Percentiles rank a stretch among this genome's conserved stretches.
These are phyloP conservation scores for Glycine latifolia DNA, from an alignment of 306 rosid genomes.

Conservation along the genomic window DNA sequence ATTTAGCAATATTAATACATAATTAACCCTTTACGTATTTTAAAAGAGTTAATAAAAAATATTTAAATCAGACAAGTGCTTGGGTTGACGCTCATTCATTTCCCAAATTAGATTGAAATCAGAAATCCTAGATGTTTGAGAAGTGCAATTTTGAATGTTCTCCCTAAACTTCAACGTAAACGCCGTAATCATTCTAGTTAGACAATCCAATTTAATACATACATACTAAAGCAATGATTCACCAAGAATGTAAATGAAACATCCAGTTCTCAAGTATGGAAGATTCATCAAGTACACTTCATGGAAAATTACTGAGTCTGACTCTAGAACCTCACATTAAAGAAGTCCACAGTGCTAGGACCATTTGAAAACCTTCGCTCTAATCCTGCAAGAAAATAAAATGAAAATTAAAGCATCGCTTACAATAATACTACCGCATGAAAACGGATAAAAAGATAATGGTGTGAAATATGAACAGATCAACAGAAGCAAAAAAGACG, in stretches of 20 bases:
- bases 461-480: neutral
- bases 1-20: too few species aligned
- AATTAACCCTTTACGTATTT: too few species aligned
- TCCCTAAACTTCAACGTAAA: too few species aligned
- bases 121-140: too few species aligned
- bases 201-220: neutral
- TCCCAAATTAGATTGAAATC: too few species aligned
- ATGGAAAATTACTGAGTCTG: neutral
- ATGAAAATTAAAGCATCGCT: constrained; percentile 1
- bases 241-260: neutral
- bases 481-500: neutral
- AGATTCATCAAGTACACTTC: constrained; percentile 5
- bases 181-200: too few species aligned
- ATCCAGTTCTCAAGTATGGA: constrained; percentile 2
- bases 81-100: too few species aligned
- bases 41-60: too few species aligned
- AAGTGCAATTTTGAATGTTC: too few species aligned
- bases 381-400: constrained; percentile 45
- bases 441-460: constrained; percentile 13
- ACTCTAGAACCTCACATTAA: constrained; percentile 29
- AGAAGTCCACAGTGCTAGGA: constrained; percentile 10
- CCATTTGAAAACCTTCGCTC: constrained; percentile 21
- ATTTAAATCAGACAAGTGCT: too few species aligned
- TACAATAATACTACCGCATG: neutral
- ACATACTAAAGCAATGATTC: constrained; percentile 17